Percentiles rank a stretch among this genome's conserved stretches.
Conservation (phyloP, 352 stramenopile genomes). For the Phytopythium litorale region DNA sequence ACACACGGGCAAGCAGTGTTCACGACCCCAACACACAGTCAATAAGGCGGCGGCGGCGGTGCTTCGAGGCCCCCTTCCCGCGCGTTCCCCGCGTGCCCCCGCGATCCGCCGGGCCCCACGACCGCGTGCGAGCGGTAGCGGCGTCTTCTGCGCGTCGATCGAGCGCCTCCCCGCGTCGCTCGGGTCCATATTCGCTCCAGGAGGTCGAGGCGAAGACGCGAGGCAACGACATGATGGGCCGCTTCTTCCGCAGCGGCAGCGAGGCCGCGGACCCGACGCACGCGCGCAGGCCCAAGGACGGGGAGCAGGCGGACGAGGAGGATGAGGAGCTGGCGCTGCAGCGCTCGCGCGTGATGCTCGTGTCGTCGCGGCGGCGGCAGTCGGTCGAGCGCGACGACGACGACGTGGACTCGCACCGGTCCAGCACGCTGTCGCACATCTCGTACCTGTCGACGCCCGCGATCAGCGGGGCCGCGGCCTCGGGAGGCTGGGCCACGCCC, state of each 20-base stretch:
- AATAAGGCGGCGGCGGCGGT: too few relatives aligned
- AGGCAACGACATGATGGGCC: background rate
- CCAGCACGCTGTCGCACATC: slow-evolving; percentile 38
- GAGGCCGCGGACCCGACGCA: background rate
- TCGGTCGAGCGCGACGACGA: slow-evolving; percentile 23
- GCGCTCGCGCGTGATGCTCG: slow-evolving; percentile 42
- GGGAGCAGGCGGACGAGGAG: slow-evolving; percentile 9
- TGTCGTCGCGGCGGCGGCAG: slow-evolving; percentile 35
- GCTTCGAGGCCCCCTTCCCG: background rate
- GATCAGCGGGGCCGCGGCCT: background rate
- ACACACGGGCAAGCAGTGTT: too few relatives aligned
- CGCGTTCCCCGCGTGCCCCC: background rate
- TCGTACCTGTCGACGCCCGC: slow-evolving; percentile 28
- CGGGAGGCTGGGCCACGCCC: slow-evolving; percentile 14
- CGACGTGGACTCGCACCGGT: slow-evolving; percentile 22
- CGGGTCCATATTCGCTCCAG: background rate
- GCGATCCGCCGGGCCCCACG: background rate
- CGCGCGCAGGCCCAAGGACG: slow-evolving; percentile 1
- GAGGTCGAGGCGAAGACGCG: background rate
- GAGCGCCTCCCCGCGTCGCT: background rate
- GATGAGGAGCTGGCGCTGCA: slow-evolving; percentile 14
- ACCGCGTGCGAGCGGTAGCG: background rate
- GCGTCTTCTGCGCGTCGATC: background rate
- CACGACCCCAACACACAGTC: too few relatives aligned
- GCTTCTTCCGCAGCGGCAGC: slow-evolving; percentile 2